Conservation (phyloP, 2,329 filamentous ascomycete genomes). For the Fusarium sororula region DNA sequence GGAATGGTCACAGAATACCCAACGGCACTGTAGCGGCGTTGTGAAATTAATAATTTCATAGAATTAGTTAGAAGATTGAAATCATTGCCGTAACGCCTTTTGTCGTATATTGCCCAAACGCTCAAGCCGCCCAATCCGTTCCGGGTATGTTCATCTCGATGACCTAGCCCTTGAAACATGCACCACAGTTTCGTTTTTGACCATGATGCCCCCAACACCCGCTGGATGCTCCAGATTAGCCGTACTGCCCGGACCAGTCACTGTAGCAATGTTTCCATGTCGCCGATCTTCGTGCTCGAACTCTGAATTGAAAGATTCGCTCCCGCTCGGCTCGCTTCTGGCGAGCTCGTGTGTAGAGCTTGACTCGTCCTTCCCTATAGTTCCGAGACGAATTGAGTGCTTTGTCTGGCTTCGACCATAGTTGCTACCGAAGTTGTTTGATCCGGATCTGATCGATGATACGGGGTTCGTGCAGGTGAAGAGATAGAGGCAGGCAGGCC, state of each 20-base stretch:
- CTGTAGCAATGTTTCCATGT: slow-evolving; percentile 9
- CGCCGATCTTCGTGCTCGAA: slow-evolving; percentile 16
- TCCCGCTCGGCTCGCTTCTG: background rate
- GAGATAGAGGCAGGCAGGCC: slow-evolving; percentile 30
- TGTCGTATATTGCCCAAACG: background rate
- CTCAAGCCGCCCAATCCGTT: background rate
- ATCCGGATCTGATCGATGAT: slow-evolving; percentile 3
- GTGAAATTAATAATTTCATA: background rate
- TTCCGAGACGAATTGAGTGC: slow-evolving; percentile 24
- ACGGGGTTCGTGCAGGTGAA: slow-evolving; percentile 8
- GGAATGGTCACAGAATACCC: background rate
- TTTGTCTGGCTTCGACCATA: slow-evolving; percentile 21
- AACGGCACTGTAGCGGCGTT: no score
- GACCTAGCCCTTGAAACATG: background rate
- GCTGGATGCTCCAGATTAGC: background rate
- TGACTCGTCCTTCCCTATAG: slow-evolving; percentile 13
- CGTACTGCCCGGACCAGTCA: background rate
- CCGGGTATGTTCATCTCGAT: background rate
- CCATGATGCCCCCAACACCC: slow-evolving; percentile 15
- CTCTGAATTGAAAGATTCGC: slow-evolving; percentile 9
- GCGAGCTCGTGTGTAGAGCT: slow-evolving; percentile 36
- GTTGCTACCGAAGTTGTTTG: slow-evolving; percentile 2
- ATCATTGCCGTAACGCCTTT: background rate
- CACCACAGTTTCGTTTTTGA: slow-evolving; percentile 34
- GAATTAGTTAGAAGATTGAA: background rate